Base-by-base conservation (phyloP, 345 rosid genomes). In the Citrus sp. region DNA sequence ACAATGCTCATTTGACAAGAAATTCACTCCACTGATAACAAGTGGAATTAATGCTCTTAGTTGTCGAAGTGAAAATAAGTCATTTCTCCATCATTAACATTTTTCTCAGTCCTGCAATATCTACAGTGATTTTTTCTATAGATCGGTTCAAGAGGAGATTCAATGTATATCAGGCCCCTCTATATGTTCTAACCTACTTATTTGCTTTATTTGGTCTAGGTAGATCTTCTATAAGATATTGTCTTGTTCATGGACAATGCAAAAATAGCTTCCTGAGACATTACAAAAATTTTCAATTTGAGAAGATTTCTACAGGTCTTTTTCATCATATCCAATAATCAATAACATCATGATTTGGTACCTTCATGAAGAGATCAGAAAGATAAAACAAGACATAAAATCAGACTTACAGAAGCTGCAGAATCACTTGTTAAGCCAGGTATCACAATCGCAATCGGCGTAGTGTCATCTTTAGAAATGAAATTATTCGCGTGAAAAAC, bases 381-480 rank as follows among this genome's bases (percentile, higher is more conserved):
- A 75, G 42, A 62, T 62, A 46, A 46, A 63, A 76, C 34, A 64
- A 34, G 34, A 34, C n/a, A 34, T 6, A 16, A 28, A 54, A 51
- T 58, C 21, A 49, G 51, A 89, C 93, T 87, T 84, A 94, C 94
- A 0, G 90, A 49, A 82, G 93, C 83, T 34, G 87, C 25, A 82
- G 97, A 92, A 86, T 91, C 94, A 77, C 94, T 94, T 54, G 88
- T 87, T 70, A 94, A 74, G 78, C 98, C 94, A 54, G 94, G 98
- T 83, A 92, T 83, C 61, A 91, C 87, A 56, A 92, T 65, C 46
- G 85, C 90, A 80, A 88, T 85, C 0, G 93, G 93, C 0, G 85
- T 89, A 42, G 86, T 77, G 19, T 88, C 93, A 73, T 90, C 91
- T 78, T 83, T 80, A 2, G 78, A 70, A 64, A 85, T 87, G 37